These are phyloP conservation scores for Daldinia decipiens DNA, from an alignment of 495 filamentous ascomycete genomes.

Conservation along the genomic window DNA sequence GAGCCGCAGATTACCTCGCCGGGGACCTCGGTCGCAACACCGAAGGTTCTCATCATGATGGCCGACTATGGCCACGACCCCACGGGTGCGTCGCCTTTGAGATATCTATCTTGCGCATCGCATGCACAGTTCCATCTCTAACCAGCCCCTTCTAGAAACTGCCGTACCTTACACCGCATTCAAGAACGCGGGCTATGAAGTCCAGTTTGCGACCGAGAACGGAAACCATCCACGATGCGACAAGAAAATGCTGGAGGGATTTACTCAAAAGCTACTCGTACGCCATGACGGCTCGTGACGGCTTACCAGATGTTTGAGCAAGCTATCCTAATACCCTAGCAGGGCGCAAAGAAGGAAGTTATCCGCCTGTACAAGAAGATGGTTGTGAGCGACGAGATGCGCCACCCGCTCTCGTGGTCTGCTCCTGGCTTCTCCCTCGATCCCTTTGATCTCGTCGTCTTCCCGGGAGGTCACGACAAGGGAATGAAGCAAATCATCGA, in stretches of 20 bases:
- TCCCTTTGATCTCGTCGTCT: slow-evolving; percentile 60
- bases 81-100: slow-evolving; percentile 53
- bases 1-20: slow-evolving; percentile 39
- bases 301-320: slow-evolving; percentile 2
- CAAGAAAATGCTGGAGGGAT: slow-evolving; percentile 61
- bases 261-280: slow-evolving; percentile 64
- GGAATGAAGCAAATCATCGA: slow-evolving; percentile 63
- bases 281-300: slow-evolving; percentile 22
- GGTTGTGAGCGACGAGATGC: slow-evolving; percentile 55
- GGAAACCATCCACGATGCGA: slow-evolving; percentile 62
- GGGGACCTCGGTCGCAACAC: slow-evolving; percentile 21
- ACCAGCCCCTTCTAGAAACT: slow-evolving; percentile 53
- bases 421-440: slow-evolving; percentile 58
- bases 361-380: slow-evolving; percentile 57
- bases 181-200: slow-evolving; percentile 61
- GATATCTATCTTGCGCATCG: neutral
- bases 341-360: slow-evolving; percentile 60
- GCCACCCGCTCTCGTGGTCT: slow-evolving; percentile 58
- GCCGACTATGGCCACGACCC: slow-evolving; percentile 67
- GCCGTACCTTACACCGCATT: slow-evolving; percentile 62
- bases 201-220: slow-evolving; percentile 63
- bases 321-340: slow-evolving; percentile 32
- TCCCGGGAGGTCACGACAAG: slow-evolving; percentile 67
- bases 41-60: slow-evolving; percentile 60
- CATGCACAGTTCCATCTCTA: slow-evolving; percentile 3